A percentile compares a stretch with the other conserved stretches of the same genome.
These are phyloP conservation scores for Anthracocystis panici-leucophaei DNA, from an alignment of 1,284 basidiomycete species.

Conservation along the genomic window DNA sequence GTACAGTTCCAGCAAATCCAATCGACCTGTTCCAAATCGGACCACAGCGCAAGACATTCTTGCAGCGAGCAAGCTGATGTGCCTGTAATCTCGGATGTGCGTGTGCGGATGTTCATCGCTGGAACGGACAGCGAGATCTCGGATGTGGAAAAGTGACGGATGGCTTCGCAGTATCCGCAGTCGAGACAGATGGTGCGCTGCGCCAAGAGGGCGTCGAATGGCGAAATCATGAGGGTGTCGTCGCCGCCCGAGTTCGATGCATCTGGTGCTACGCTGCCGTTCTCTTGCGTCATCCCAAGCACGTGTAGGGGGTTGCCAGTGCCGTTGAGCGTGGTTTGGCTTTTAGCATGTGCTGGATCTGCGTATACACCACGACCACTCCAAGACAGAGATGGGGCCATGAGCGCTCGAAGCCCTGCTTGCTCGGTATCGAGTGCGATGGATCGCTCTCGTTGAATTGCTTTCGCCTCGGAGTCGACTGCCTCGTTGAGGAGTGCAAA, in stretches of 20 bases:
- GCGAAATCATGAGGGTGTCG: slow-evolving; percentile 33
- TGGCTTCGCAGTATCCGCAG: slow-evolving; percentile 67
- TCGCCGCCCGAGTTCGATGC: background rate
- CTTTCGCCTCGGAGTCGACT: slow-evolving; percentile 57
- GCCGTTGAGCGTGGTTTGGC: slow-evolving; percentile 1
- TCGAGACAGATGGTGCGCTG: slow-evolving; percentile 64
- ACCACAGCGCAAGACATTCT: slow-evolving; percentile 60
- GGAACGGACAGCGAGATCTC: slow-evolving; percentile 64
- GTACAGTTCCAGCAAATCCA: slow-evolving; percentile 68
- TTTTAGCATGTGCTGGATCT: slow-evolving; percentile 28
- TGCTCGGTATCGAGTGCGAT: slow-evolving; percentile 27
- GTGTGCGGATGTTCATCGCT: slow-evolving; percentile 25
- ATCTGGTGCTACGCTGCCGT: background rate
- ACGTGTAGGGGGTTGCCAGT: slow-evolving; percentile 1
- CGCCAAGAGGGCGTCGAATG: slow-evolving; percentile 51
- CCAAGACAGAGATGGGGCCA: slow-evolving; percentile 50
- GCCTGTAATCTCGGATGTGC: slow-evolving; percentile 39
- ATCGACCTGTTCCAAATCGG: slow-evolving; percentile 63
- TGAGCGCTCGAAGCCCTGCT: slow-evolving; percentile 49
- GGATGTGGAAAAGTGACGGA: slow-evolving; percentile 58
- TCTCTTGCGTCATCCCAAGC: background rate
- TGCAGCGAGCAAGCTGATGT: slow-evolving; percentile 57
- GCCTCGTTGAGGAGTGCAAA: slow-evolving; percentile 64
- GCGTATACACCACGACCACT: slow-evolving; percentile 37
- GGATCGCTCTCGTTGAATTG: slow-evolving; percentile 30